phyloP scores from a whole-genome alignment of 139 green algal species.

The Picochlorum sp. region DNA sequence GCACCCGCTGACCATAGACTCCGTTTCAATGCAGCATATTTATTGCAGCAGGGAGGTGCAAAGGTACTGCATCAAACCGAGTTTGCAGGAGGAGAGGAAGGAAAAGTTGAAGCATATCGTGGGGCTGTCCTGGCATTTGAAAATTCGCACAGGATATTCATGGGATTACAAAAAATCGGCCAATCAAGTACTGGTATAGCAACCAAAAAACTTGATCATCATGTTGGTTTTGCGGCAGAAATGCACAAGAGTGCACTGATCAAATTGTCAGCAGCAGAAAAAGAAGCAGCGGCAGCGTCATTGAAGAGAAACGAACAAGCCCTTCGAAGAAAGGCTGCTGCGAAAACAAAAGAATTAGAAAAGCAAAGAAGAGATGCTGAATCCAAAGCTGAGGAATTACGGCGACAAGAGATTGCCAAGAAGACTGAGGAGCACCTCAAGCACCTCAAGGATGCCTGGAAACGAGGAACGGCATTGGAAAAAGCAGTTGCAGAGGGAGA shows the following conservation, averaged over 20 bases:
- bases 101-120: constrained; percentile 26
- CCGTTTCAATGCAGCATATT: constrained; percentile 68
- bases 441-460: constrained; percentile 29
- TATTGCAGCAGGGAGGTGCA: constrained; percentile 57
- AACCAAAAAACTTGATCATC: constrained; percentile 35
- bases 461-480: constrained; percentile 15
- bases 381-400: constrained; percentile 10
- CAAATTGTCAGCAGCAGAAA: not conserved
- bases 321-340: not conserved
- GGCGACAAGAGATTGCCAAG: constrained; percentile 17
- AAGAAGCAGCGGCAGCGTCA: not conserved
- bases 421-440: constrained; percentile 21
- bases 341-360: constrained; percentile 4
- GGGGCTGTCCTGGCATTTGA: constrained; percentile 35
- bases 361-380: constrained; percentile 8
- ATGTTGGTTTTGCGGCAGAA: constrained; percentile 53
- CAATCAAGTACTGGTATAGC: constrained; percentile 33
- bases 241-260: constrained; percentile 17
- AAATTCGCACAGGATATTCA: constrained; percentile 27
- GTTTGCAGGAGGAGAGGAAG: not conserved
- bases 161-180: constrained; percentile 11
- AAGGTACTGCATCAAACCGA: not conserved
- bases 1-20: constrained; percentile 57
- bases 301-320: constrained; percentile 1
- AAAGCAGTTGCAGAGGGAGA: constrained; percentile 25